A percentile compares a stretch with the other conserved stretches of the same genome.
Evolutionary conservation across 78 protist genomes (phyloP).

Genomic region (Dictyostelium citrinum): DNA sequence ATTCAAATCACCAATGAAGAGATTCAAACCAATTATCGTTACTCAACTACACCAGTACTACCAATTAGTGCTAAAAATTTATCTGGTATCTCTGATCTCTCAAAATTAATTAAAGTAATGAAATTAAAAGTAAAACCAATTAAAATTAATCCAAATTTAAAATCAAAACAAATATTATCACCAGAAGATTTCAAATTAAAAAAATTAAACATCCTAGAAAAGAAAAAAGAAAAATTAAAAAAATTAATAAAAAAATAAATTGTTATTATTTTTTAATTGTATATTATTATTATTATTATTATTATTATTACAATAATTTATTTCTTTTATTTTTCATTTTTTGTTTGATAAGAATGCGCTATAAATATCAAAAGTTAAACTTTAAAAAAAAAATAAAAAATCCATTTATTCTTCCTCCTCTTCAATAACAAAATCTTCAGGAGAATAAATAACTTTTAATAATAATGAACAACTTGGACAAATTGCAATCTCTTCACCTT

Average conservation of each 20-base stretch:
- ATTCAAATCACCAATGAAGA: slow-evolving; percentile 2
- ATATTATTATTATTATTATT: not conserved
- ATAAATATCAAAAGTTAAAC: not conserved
- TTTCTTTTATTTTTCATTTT: not conserved
- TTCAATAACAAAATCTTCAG: slow-evolving; percentile 50
- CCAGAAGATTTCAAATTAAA: not conserved
- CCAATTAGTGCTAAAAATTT: slow-evolving; percentile 19
- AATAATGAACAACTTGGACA: slow-evolving; percentile 76
- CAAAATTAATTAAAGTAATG: not conserved
- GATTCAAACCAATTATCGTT: not conserved
- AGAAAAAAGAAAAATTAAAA: not conserved
- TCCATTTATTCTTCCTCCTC: not conserved
- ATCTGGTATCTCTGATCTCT: slow-evolving; percentile 36
- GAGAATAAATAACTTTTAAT: slow-evolving; percentile 67
- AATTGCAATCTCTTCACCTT: slow-evolving; percentile 76
- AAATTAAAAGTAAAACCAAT: not conserved
- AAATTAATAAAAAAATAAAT: not conserved
- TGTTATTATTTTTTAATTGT: too few species aligned
- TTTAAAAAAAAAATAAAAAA: not conserved
- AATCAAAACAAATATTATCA: not conserved
- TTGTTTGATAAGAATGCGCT: not conserved
- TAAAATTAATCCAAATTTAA: not conserved
- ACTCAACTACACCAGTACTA: slow-evolving; percentile 4
- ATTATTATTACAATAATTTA: not conserved
- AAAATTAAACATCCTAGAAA: not conserved